phyloP scores from a whole-genome alignment of 2,329 filamentous ascomycete species.

The Hypoxylon sp. region DNA sequence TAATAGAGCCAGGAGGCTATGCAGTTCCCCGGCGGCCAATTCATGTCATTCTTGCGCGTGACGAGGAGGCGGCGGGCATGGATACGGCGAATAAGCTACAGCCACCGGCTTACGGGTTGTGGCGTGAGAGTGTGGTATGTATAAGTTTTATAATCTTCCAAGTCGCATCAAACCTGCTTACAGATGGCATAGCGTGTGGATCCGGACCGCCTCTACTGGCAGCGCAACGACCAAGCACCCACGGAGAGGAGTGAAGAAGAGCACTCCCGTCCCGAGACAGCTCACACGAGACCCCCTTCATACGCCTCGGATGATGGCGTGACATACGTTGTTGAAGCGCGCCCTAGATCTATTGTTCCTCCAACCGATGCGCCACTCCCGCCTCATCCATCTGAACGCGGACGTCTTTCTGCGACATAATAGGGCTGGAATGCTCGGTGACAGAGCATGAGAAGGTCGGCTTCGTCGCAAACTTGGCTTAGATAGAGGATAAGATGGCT shows the following conservation, averaged over 20 bases:
- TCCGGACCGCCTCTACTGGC: slow-evolving; percentile 86
- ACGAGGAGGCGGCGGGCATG: slow-evolving; percentile 76
- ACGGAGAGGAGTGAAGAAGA: slow-evolving; percentile 25
- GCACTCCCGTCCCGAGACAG: slow-evolving; percentile 28
- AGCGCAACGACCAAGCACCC: slow-evolving; percentile 68
- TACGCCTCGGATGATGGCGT: slow-evolving; percentile 84
- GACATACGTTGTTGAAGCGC: slow-evolving; percentile 78
- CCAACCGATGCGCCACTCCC: slow-evolving; percentile 61
- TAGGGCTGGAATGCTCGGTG: slow-evolving; percentile 21
- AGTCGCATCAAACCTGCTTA: slow-evolving; percentile 13
- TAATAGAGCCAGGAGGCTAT: slow-evolving; percentile 73
- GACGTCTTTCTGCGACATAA: slow-evolving; percentile 33
- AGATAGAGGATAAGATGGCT: background rate
- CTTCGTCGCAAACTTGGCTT: background rate
- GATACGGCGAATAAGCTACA: slow-evolving; percentile 70
- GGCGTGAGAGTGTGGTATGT: slow-evolving; percentile 85
- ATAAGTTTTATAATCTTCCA: background rate
- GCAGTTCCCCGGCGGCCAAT: slow-evolving; percentile 81
- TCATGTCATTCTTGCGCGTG: slow-evolving; percentile 79
- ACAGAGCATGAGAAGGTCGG: slow-evolving; percentile 17
- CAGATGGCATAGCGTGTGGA: slow-evolving; percentile 73
- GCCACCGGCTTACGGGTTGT: slow-evolving; percentile 88
- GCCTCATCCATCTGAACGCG: slow-evolving; percentile 65
- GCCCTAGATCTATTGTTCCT: slow-evolving; percentile 70
- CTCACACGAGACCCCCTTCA: slow-evolving; percentile 74